These are phyloP conservation scores for Phytophthora sp. DNA, from an alignment of 352 stramenopile species.

Conservation along the genomic window DNA sequence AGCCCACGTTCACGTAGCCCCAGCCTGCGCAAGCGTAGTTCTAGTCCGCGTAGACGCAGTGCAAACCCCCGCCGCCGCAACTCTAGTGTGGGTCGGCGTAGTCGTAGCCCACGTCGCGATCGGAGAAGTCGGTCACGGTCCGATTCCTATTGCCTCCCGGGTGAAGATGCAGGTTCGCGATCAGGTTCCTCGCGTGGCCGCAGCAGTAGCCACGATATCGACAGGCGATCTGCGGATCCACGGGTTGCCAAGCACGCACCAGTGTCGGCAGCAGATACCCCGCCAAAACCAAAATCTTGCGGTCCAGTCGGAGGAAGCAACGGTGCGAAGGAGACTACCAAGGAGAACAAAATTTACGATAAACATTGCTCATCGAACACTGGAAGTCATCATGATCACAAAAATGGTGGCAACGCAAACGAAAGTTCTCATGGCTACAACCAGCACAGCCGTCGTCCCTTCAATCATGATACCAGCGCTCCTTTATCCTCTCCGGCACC, in stretches of 20 bases:
- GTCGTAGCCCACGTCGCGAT: conserved; percentile 18
- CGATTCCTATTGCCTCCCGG: conserved; percentile 17
- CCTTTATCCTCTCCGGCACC: conserved; percentile 22
- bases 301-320: conserved; percentile 3
- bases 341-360: conserved; percentile 3
- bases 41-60: conserved; percentile 13
- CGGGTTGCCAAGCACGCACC: conserved; percentile 2
- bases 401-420: neutral
- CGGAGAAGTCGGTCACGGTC: conserved; percentile 32
- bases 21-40: conserved; percentile 8
- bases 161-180: conserved; percentile 17
- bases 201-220: conserved; percentile 18
- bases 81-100: conserved; percentile 15
- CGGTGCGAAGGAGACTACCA: neutral
- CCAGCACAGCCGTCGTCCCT: conserved; percentile 15
- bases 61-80: conserved; percentile 21
- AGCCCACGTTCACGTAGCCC: conserved; percentile 7
- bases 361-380: neutral
- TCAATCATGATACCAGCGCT: conserved; percentile 14
- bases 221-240: conserved; percentile 7
- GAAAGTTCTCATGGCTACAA: conserved; percentile 17
- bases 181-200: conserved; percentile 31
- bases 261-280: neutral
- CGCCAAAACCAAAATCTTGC: conserved; percentile 5
- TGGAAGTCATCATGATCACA: conserved; percentile 12